A percentile compares a stretch with the other conserved stretches of the same genome.
Evolutionary conservation across 495 filamentous ascomycete genomes (phyloP).

Genomic region (Letharia columbiana): DNA sequence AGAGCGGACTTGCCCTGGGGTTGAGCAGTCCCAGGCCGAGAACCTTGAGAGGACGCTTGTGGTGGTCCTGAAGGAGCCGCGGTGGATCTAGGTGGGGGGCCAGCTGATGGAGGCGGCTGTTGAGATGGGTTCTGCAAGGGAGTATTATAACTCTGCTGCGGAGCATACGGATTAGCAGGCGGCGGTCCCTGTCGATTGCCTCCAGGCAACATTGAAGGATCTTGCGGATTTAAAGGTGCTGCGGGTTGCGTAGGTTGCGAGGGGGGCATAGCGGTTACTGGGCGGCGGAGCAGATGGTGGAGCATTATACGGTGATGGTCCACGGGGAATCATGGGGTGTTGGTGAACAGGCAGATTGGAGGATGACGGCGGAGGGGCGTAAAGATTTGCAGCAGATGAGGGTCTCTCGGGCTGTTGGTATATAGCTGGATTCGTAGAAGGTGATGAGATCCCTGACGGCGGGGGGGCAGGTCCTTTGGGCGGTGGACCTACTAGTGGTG

Average conservation of each 20-base stretch:
- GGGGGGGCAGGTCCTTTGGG: conserved; percentile 44
- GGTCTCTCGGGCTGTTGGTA: conserved; percentile 43
- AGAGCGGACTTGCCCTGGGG: conserved; percentile 40
- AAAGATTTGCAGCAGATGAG: conserved; percentile 60
- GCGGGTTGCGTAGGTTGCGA: conserved; percentile 53
- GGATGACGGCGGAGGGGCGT: conserved; percentile 50
- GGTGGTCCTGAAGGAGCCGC: conserved; percentile 31
- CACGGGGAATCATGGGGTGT: conserved; percentile 55
- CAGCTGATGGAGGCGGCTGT: conserved; percentile 27
- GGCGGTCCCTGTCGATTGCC: conserved; percentile 33
- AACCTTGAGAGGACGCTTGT: conserved; percentile 33
- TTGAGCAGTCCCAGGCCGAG: conserved; percentile 45
- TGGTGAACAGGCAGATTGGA: conserved; percentile 34
- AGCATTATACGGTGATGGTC: conserved; percentile 81
- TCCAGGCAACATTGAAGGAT: conserved; percentile 28
- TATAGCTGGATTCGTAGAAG: conserved; percentile 35
- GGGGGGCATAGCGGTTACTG: conserved; percentile 81
- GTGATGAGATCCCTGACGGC: conserved; percentile 49
- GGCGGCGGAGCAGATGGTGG: conserved; percentile 67
- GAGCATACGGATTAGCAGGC: conserved; percentile 55
- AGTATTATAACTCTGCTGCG: conserved; percentile 32
- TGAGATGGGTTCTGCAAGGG: conserved; percentile 35
- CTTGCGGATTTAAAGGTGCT: conserved; percentile 36
- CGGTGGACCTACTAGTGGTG: conserved; percentile 45
- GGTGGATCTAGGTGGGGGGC: conserved; percentile 20